Percentiles rank a stretch among this genome's conserved stretches.
These are phyloP conservation scores for Xylariaceae sp. DNA, from an alignment of 2,329 filamentous ascomycete genomes.

Conservation along the genomic window DNA sequence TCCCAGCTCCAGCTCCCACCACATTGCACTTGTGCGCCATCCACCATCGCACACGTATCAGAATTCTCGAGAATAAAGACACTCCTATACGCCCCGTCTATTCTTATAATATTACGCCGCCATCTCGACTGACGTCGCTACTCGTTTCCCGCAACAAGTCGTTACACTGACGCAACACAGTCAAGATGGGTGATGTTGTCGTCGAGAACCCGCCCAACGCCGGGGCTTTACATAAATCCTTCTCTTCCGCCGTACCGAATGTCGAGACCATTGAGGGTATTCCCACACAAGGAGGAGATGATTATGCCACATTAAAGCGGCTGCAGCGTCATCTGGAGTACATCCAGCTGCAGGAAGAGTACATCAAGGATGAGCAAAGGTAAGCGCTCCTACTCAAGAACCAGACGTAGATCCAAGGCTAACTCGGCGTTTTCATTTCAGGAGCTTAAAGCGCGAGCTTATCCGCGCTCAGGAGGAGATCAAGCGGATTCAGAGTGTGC, in stretches of 20 bases:
- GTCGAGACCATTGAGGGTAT: constrained; percentile 86
- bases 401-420: constrained; percentile 5
- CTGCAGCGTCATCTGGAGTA: constrained; percentile 96
- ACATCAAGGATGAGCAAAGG: constrained; percentile 99
- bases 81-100: background rate
- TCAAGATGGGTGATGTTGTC: constrained; percentile 76
- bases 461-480: constrained; percentile 98
- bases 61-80: background rate
- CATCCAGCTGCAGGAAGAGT: constrained; percentile 97
- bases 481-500: constrained; percentile 98
- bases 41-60: constrained; percentile 1
- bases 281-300: constrained; percentile 74
- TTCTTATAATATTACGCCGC: background rate
- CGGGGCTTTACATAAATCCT: constrained; percentile 70
- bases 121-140: background rate
- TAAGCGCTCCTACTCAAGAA: constrained; percentile 33
- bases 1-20: background rate
- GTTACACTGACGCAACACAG: constrained; percentile 2
- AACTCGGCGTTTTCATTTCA: constrained; percentile 33
- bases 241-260: constrained; percentile 76
- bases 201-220: constrained; percentile 75
- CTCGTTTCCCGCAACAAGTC: background rate
- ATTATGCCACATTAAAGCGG: constrained; percentile 94
- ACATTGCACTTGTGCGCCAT: background rate
- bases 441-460: constrained; percentile 93